Evolutionary conservation across 139 green algal species (phyloP), one percentile per base, ranked within the genome.

Genomic region (Pleodorina starrii): DNA sequence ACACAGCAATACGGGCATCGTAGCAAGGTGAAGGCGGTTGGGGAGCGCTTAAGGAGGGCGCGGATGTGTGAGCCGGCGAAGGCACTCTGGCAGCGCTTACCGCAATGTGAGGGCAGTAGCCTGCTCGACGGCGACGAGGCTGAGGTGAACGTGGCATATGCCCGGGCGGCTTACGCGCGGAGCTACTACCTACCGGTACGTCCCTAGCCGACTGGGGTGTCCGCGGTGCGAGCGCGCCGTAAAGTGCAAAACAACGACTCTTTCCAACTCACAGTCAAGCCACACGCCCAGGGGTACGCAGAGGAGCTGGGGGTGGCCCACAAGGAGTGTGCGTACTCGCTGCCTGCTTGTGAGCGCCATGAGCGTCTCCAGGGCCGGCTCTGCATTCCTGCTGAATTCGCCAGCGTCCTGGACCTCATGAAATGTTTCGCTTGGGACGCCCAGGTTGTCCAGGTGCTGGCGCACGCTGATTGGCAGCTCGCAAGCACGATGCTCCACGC

Each of bases 251-350:
- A 21, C 29, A 21, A 32, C 54, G 21, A 21, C 29, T 66, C 29
- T 66, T 66, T 9, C 21, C 50, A 16, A 48, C 75, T 81, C 17
- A 79, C 80, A 90, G 27, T 51, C 44, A 0, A 76, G 60, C 86
- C 86, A 90, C 4, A 23, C 11, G 11, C 19, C 66, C 35, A 90
- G 48, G 17, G 63, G 73, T 0, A 78, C 86, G 5, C 43, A 46
- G 11, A 86, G 60, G 10, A 90, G 35, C 43, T 90, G 54, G 0
- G 86, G 86, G 44, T 90, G 76, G 12, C 38, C 36, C 1, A 42
- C 3, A 43, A 90, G 21, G 32, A 86, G 75, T 59, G 48, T 83
- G 4, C 4, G 7, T 29, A 76, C 48, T 4, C 54, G 72, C 71
- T 89, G 84, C 43, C 38, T 29, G 51, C 44, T 74, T 29, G 19